A percentile compares a stretch with the other conserved stretches of the same genome.
Evolutionary conservation across 192 early-diverging fungal genomes (phyloP).

Genomic region (Phlyctochytrium arcticum): DNA sequence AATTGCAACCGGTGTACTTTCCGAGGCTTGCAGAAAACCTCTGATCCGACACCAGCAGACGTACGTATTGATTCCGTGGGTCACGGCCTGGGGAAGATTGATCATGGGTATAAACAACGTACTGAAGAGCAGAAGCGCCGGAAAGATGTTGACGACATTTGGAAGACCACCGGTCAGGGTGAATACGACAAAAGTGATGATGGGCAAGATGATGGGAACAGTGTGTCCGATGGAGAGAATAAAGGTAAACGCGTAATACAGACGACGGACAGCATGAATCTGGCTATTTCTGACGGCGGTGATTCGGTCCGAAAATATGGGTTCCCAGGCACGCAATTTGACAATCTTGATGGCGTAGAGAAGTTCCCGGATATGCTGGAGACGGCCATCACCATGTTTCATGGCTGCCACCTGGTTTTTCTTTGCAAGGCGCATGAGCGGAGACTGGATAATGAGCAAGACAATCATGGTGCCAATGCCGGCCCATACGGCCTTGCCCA

Average conservation of each 20-base stretch:
- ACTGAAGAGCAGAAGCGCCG: constrained; percentile 30
- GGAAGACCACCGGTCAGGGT: not conserved
- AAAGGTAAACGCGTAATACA: not conserved
- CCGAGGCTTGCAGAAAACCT: not conserved
- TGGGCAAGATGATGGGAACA: constrained; percentile 11
- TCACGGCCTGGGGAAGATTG: constrained; percentile 10
- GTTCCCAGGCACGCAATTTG: constrained; percentile 89
- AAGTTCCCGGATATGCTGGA: not conserved
- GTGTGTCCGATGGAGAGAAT: not conserved
- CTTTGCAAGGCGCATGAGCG: not conserved
- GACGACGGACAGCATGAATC: constrained; percentile 39
- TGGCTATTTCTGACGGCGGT: not conserved
- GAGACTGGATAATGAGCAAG: not conserved
- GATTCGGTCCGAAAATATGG: constrained; percentile 64
- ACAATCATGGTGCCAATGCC: not conserved
- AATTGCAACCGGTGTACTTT: not conserved
- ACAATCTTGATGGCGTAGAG: constrained; percentile 72
- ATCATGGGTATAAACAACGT: constrained; percentile 31
- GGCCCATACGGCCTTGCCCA: constrained; percentile 16
- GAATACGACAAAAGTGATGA: constrained; percentile 18
- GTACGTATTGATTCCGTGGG: not conserved
- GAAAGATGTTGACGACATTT: constrained; percentile 26
- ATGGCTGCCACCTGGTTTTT: not conserved
- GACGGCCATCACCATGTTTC: not conserved
- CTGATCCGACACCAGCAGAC: not conserved